These are phyloP conservation scores for Pyronema domesticum DNA, from an alignment of 495 filamentous ascomycete genomes.

Conservation along the genomic window DNA sequence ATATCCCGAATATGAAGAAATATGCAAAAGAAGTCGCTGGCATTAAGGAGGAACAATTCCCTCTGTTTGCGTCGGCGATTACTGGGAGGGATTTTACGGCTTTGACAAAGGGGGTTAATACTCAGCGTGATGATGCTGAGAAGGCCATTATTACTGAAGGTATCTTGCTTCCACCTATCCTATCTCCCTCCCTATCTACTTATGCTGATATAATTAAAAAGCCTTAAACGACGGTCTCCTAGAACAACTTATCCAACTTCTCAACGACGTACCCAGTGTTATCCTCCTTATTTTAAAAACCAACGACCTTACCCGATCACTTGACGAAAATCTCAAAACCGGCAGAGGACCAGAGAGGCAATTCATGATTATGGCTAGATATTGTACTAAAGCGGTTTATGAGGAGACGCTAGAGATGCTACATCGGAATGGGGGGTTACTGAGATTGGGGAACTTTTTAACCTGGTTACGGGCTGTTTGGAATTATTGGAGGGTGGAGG, in stretches of 20 bases:
- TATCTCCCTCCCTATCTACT: neutral
- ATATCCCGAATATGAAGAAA: slow-evolving; percentile 66
- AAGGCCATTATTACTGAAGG: slow-evolving; percentile 61
- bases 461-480: slow-evolving; percentile 39
- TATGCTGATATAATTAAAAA: neutral
- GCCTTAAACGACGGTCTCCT: slow-evolving; percentile 73
- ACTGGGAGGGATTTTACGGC: slow-evolving; percentile 81
- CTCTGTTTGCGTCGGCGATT: slow-evolving; percentile 88
- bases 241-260: slow-evolving; percentile 67
- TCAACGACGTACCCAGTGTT: slow-evolving; percentile 75
- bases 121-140: slow-evolving; percentile 48
- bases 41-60: slow-evolving; percentile 80
- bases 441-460: slow-evolving; percentile 38
- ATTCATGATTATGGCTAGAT: slow-evolving; percentile 85
- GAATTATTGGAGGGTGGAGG: slow-evolving; percentile 42
- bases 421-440: slow-evolving; percentile 34
- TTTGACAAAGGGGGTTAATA: slow-evolving; percentile 41
- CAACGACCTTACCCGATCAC: slow-evolving; percentile 84
- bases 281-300: slow-evolving; percentile 95
- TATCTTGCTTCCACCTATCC: neutral
- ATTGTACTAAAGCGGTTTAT: slow-evolving; percentile 77
- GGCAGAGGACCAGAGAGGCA: slow-evolving; percentile 69
- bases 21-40: slow-evolving; percentile 81
- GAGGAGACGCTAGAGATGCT: slow-evolving; percentile 60
- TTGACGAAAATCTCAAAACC: slow-evolving; percentile 89